These are phyloP conservation scores for Fusarium buharicum DNA, from an alignment of 2,329 filamentous ascomycete genomes.

Conservation along the genomic window DNA sequence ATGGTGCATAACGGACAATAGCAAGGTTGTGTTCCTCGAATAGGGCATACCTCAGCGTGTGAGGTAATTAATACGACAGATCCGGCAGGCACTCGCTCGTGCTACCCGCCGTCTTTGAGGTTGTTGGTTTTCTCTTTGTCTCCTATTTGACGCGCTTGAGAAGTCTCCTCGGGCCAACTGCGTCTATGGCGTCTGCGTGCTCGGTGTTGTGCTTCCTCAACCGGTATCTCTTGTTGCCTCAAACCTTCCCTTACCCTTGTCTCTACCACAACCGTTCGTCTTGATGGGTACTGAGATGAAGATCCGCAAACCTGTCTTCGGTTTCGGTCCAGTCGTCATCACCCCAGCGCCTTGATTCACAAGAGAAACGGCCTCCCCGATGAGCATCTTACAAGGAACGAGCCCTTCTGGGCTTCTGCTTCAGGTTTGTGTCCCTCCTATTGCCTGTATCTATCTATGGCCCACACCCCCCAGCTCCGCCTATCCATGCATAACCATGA, in stretches of 20 bases:
- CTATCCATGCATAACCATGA: slow-evolving; percentile 32
- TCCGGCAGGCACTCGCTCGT: slow-evolving; percentile 5
- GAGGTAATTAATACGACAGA: slow-evolving; percentile 19
- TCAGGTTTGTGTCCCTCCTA: not conserved
- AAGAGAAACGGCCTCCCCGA: slow-evolving; percentile 9
- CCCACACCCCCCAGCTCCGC: slow-evolving; percentile 37
- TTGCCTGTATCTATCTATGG: slow-evolving; percentile 14
- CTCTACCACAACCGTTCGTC: not conserved
- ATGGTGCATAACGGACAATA: slow-evolving; percentile 18
- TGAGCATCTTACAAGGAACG: slow-evolving; percentile 7
- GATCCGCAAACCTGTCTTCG: not conserved
- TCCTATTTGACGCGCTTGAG: slow-evolving; percentile 12
- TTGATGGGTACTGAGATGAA: not conserved
- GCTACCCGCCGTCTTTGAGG: not conserved
- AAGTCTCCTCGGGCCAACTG: slow-evolving; percentile 3
- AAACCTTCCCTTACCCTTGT: not conserved
- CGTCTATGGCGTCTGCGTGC: slow-evolving; percentile 5
- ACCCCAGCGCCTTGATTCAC: not conserved
- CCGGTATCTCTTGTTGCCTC: slow-evolving; percentile 19
- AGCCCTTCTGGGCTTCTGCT: not conserved
- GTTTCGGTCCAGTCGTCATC: slow-evolving; percentile 2
- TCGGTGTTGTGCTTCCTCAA: slow-evolving; percentile 15
- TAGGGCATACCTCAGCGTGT: not conserved
- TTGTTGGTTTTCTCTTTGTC: slow-evolving; percentile 1
- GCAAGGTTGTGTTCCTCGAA: slow-evolving; percentile 1